phyloP scores from a whole-genome alignment of 2,329 filamentous ascomycete species.

The Biscogniauxia sp. region DNA sequence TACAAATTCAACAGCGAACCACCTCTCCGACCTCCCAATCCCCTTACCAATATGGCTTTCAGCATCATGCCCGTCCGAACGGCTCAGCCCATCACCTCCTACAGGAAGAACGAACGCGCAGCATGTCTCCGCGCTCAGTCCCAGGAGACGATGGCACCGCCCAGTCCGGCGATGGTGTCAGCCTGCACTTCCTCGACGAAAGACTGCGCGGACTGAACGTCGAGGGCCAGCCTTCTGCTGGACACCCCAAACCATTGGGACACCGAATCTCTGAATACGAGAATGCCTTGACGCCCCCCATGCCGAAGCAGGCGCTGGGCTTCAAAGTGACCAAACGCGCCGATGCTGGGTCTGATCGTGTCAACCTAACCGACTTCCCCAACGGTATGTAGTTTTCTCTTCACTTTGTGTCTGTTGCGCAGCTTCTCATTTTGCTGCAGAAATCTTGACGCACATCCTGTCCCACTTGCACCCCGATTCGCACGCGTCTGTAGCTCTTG shows the following conservation, averaged over 20 bases:
- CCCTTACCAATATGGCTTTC: constrained; percentile 59
- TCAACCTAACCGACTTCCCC: constrained; percentile 61
- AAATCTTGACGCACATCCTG: constrained; percentile 86
- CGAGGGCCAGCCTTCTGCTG: constrained; percentile 26
- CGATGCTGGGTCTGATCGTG: constrained; percentile 37
- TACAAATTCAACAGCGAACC: constrained; percentile 28
- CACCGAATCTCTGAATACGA: constrained; percentile 61
- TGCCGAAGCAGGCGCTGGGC: constrained; percentile 46
- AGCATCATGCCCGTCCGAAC: constrained; percentile 41
- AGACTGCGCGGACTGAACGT: constrained; percentile 53
- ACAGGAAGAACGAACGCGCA: constrained; percentile 34
- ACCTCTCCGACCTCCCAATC: constrained; percentile 32
- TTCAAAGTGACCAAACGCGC: constrained; percentile 56
- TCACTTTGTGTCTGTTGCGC: constrained; percentile 12
- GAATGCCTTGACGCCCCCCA: constrained; percentile 50
- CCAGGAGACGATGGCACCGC: constrained; percentile 25
- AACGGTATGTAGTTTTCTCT: constrained; percentile 63
- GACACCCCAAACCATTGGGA: constrained; percentile 38
- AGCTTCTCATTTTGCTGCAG: constrained; percentile 46
- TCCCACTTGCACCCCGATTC: constrained; percentile 87
- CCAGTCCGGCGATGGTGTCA: constrained; percentile 32
- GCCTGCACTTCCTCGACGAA: constrained; percentile 46
- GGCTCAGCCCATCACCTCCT: constrained; percentile 34
- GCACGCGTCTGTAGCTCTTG: constrained; percentile 76
- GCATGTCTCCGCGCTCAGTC: constrained; percentile 37